These are phyloP conservation scores for Ophiostoma novo-ulmi DNA, from an alignment of 2,329 filamentous ascomycete genomes.

Conservation along the genomic window DNA sequence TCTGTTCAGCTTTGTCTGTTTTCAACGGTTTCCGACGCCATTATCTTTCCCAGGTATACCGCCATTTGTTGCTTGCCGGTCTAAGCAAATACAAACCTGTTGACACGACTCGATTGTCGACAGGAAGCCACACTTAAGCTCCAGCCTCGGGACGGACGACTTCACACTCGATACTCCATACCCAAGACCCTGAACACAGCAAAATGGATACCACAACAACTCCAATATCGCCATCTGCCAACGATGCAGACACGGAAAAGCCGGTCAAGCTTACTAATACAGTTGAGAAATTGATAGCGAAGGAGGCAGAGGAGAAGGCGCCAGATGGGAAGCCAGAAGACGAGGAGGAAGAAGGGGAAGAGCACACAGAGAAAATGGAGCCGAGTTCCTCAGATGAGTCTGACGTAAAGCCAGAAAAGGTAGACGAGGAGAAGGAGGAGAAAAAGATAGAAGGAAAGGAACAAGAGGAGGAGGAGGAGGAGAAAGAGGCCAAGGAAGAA, in stretches of 20 bases:
- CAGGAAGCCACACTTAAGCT: neutral
- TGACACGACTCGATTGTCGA: neutral
- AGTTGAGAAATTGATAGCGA: neutral
- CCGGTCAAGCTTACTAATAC: neutral
- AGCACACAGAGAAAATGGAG: neutral
- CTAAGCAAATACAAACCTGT: neutral
- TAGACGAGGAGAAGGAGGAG: neutral
- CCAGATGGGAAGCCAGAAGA: neutral
- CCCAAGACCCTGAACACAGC: neutral
- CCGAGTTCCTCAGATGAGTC: neutral
- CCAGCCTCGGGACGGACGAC: neutral
- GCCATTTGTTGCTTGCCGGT: no score
- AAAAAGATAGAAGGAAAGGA: neutral
- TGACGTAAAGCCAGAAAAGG: neutral
- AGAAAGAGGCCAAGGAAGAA: neutral
- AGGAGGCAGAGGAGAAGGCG: neutral
- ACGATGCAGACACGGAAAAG: neutral
- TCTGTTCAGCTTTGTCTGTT: neutral
- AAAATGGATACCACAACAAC: conserved; percentile 18
- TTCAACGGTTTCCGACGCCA: no score
- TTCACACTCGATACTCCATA: neutral
- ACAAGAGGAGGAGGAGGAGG: neutral
- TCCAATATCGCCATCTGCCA: conserved; percentile 16
- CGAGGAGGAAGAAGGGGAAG: neutral
- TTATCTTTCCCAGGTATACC: no score